Percentiles rank a stretch among this genome's conserved stretches.
Conservation (phyloP, 2,329 filamentous ascomycete species). For the Mollisiaceae sp. region DNA sequence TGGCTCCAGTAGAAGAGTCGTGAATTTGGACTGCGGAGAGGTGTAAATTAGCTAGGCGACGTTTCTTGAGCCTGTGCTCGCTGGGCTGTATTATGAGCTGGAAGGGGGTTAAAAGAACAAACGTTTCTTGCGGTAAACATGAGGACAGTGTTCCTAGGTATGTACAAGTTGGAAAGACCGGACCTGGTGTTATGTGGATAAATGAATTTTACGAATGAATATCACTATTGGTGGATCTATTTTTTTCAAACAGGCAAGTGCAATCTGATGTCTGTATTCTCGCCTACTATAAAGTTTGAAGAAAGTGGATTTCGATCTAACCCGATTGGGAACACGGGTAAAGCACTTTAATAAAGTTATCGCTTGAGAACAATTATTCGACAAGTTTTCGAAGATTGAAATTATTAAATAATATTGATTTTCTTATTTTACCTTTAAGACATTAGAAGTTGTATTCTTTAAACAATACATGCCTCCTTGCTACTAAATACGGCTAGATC, state of each 20-base stretch:
- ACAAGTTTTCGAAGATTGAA: too few relatives aligned
- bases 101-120: not conserved
- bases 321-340: too few relatives aligned
- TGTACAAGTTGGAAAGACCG: not conserved
- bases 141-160: not conserved
- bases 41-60: not conserved
- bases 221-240: not conserved
- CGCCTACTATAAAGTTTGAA: too few relatives aligned
- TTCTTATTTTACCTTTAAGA: too few relatives aligned
- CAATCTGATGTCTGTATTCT: not conserved
- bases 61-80: not conserved
- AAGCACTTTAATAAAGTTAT: too few relatives aligned
- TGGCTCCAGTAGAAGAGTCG: not conserved
- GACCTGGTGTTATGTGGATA: not conserved
- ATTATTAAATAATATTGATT: too few relatives aligned
- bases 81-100: not conserved
- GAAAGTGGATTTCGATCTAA: too few relatives aligned
- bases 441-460: too few relatives aligned
- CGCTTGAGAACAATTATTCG: too few relatives aligned
- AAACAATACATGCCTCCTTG: too few relatives aligned
- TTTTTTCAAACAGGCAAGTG: not conserved
- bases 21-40: not conserved
- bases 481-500: too few relatives aligned
- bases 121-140: not conserved
- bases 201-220: not conserved